phyloP scores from a whole-genome alignment of 805 yeast species.

The Ogataea kodamae region DNA sequence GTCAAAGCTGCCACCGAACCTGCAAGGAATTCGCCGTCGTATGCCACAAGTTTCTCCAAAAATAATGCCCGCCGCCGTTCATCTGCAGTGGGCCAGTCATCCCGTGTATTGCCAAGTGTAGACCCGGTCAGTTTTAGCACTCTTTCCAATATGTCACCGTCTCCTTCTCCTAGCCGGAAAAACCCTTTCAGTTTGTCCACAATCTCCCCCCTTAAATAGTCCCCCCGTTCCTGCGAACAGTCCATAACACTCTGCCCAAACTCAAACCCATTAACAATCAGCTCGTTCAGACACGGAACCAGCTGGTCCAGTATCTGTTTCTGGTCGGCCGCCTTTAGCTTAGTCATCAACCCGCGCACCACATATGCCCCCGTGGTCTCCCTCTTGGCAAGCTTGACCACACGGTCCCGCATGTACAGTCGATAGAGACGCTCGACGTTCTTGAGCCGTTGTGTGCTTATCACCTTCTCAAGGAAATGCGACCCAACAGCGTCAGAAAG shows the following conservation, averaged over 20 bases:
- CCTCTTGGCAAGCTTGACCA: slow-evolving; percentile 70
- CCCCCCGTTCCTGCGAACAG: slow-evolving; percentile 54
- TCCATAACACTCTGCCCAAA: slow-evolving; percentile 64
- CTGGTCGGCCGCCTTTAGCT: slow-evolving; percentile 60
- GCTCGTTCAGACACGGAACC: slow-evolving; percentile 60
- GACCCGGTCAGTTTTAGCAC: slow-evolving; percentile 62
- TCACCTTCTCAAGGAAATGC: slow-evolving; percentile 76
- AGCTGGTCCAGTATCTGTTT: slow-evolving; percentile 58
- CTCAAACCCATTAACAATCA: slow-evolving; percentile 67
- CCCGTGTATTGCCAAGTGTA: slow-evolving; percentile 76
- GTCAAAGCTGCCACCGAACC: slow-evolving; percentile 59
- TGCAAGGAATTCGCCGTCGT: slow-evolving; percentile 57
- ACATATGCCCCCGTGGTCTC: slow-evolving; percentile 84
- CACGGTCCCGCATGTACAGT: slow-evolving; percentile 69
- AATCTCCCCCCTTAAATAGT: slow-evolving; percentile 59
- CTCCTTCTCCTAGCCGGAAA: slow-evolving; percentile 34
- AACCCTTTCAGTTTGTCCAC: slow-evolving; percentile 46
- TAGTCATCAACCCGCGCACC: slow-evolving; percentile 64
- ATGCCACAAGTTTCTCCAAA: slow-evolving; percentile 66
- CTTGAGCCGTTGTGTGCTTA: slow-evolving; percentile 62
- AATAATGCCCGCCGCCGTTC: slow-evolving; percentile 78
- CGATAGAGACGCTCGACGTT: slow-evolving; percentile 68
- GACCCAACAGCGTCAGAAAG: slow-evolving; percentile 90
- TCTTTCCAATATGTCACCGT: slow-evolving; percentile 58
- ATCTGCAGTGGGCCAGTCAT: slow-evolving; percentile 90